Evolutionary conservation across 2,329 filamentous ascomycete genomes (phyloP), one percentile per base, ranked within the genome.

Genomic region (Paracoccidioides brasiliensis): DNA sequence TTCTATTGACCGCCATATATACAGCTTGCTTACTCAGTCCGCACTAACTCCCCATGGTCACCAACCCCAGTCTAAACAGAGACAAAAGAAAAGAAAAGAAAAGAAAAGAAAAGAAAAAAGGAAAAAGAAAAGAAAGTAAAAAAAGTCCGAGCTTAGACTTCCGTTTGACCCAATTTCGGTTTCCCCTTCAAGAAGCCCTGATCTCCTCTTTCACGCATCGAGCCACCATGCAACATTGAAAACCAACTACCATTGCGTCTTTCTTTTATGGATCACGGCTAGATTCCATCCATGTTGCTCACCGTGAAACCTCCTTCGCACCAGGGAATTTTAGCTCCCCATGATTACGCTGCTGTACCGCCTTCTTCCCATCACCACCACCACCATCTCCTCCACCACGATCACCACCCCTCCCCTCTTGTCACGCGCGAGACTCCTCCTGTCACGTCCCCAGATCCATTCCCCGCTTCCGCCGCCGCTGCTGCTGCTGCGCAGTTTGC

Each of bases 221-320:
- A 40, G 8, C 35, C 22, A 40, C 22, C 3, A 14, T 22, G 28
- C 10, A 52, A 15, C 37, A 33, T 38, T 52, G n/a, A n/a, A 52
- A 3, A 42, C 28, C n/a, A 50, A 14, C 46, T 8, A 42, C 15
- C 50, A 52, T 12, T 6, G 3, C 14, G 9, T 1, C n/a, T 5
- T 42, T 3, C 15, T 32, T 42, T 9, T n/a, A 2, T 32, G 50
- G 9, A 52, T 52, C 50, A 30, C 38, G 28, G 22, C 50, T 52
- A 32, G 12, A 33, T 41, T 42, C n/a, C 10, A 41, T 62, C 61
- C 62, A 77, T 77, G 75, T 75, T 77, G 70, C 76, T 78, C 69
- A 78, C 75, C 62, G 67, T 77, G 56, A 76, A 76, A 63, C 72
- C 75, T 63, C 69, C 70, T 60, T 67, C 71, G 65, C 71, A 75